Conservation (phyloP, 2,329 filamentous ascomycete genomes). For the Fusarium multiceps region DNA sequence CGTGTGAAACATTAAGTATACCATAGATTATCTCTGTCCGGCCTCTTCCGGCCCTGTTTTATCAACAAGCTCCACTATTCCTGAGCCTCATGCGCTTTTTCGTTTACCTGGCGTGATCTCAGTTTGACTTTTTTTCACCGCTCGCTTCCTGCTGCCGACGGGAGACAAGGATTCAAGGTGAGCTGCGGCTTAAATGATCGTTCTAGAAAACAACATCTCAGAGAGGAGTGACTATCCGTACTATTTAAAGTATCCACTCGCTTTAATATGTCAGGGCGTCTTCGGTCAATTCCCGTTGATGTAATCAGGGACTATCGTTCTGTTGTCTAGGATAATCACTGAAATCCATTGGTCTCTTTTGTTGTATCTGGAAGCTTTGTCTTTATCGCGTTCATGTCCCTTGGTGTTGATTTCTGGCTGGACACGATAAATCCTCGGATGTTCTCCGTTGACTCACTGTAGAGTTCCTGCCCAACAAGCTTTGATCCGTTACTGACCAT, state of each 20-base stretch:
- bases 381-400: neutral
- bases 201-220: slow-evolving; percentile 23
- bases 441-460: slow-evolving; percentile 22
- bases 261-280: slow-evolving; percentile 20
- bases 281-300: slow-evolving; percentile 42
- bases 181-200: slow-evolving; percentile 9
- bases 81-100: slow-evolving; percentile 21
- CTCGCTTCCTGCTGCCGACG: slow-evolving; percentile 29
- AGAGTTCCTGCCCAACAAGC: neutral
- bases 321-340: neutral
- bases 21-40: slow-evolving; percentile 17
- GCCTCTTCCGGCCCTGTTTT: slow-evolving; percentile 38
- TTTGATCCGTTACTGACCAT: neutral
- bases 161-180: slow-evolving; percentile 28
- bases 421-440: slow-evolving; percentile 21
- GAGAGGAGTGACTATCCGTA: slow-evolving; percentile 1
- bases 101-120: slow-evolving; percentile 33
- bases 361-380: slow-evolving; percentile 2
- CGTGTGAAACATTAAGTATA: slow-evolving; percentile 4
- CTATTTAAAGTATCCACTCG: slow-evolving; percentile 19
- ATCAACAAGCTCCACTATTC: slow-evolving; percentile 23
- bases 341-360: neutral
- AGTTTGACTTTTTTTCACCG: slow-evolving; percentile 21
- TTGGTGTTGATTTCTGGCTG: slow-evolving; percentile 1
- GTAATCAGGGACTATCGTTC: neutral